Evolutionary conservation across 2,329 filamentous ascomycete species (phyloP).

Genomic region (Hansfordia pulvinata): DNA sequence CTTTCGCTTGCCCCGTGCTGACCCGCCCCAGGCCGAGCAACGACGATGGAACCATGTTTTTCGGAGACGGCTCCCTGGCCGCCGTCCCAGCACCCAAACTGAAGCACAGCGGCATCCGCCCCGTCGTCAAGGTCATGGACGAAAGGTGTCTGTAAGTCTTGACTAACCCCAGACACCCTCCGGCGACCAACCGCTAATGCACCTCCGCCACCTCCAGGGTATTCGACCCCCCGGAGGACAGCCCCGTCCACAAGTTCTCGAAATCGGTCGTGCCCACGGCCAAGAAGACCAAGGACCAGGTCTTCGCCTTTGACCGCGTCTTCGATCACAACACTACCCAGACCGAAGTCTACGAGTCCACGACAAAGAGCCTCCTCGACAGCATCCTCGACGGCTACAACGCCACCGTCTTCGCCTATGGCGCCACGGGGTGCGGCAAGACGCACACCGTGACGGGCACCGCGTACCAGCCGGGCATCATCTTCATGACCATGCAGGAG

Average conservation of each 20-base stretch:
- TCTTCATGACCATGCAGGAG: constrained; percentile 98
- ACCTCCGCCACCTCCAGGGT: constrained; percentile 42
- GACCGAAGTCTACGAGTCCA: constrained; percentile 87
- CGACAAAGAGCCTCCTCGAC: constrained; percentile 79
- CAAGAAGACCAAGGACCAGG: constrained; percentile 93
- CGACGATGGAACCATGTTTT: constrained; percentile 80
- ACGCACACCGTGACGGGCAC: constrained; percentile 96
- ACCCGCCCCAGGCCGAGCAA: background rate
- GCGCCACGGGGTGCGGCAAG: constrained; percentile 94
- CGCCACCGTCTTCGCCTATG: constrained; percentile 96
- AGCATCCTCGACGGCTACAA: constrained; percentile 97
- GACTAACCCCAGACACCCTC: background rate
- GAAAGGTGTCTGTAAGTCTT: constrained; percentile 78
- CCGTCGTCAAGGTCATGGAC: constrained; percentile 92
- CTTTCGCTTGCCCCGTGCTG: constrained; percentile 1
- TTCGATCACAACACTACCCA: constrained; percentile 94
- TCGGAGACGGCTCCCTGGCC: constrained; percentile 96
- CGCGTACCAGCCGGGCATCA: constrained; percentile 85
- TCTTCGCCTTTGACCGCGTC: constrained; percentile 90
- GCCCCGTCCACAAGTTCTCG: constrained; percentile 76
- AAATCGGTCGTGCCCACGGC: constrained; percentile 68
- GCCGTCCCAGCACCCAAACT: constrained; percentile 73
- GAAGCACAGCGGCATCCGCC: constrained; percentile 71
- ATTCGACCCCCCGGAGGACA: constrained; percentile 95
- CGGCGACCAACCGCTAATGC: background rate